Conservation (phyloP, 1,284 basidiomycete species). For the Sanghuangporus baumii region DNA sequence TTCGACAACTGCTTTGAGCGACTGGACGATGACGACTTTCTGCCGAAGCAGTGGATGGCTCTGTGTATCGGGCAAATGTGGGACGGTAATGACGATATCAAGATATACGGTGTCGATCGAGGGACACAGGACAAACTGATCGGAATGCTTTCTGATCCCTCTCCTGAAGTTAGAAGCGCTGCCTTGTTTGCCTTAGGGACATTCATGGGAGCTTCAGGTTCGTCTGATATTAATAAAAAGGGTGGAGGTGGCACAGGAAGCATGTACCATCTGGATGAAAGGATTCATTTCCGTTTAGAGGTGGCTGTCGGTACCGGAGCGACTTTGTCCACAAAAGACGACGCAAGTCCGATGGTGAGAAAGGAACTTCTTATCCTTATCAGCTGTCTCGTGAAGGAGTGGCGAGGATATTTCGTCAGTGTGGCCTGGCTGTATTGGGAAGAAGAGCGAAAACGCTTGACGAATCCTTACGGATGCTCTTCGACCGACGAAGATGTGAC, state of each 20-base stretch:
- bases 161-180: slow-evolving; percentile 90
- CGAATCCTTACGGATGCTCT: slow-evolving; percentile 29
- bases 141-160: slow-evolving; percentile 78
- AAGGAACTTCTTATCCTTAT: slow-evolving; percentile 93
- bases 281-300: slow-evolving; percentile 75
- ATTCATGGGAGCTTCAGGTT: slow-evolving; percentile 87
- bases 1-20: slow-evolving; percentile 88
- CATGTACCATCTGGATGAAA: slow-evolving; percentile 77
- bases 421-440: slow-evolving; percentile 97
- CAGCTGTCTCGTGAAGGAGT: slow-evolving; percentile 91
- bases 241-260: slow-evolving; percentile 86
- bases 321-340: slow-evolving; percentile 80
- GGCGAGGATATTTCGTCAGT: slow-evolving; percentile 92
- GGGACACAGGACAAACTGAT: slow-evolving; percentile 87
- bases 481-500: slow-evolving; percentile 50
- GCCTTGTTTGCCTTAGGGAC: slow-evolving; percentile 91
- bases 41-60: slow-evolving; percentile 91
- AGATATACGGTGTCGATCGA: slow-evolving; percentile 77
- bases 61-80: slow-evolving; percentile 95
- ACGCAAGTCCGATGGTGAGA: slow-evolving; percentile 93
- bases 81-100: slow-evolving; percentile 90
- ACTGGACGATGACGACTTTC: slow-evolving; percentile 85
- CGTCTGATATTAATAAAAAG: slow-evolving; percentile 54
- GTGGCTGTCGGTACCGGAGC: slow-evolving; percentile 74
- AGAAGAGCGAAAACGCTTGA: slow-evolving; percentile 63